These are phyloP conservation scores for Testicularia cyperi DNA, from an alignment of 1,284 basidiomycete species.

Conservation along the genomic window DNA sequence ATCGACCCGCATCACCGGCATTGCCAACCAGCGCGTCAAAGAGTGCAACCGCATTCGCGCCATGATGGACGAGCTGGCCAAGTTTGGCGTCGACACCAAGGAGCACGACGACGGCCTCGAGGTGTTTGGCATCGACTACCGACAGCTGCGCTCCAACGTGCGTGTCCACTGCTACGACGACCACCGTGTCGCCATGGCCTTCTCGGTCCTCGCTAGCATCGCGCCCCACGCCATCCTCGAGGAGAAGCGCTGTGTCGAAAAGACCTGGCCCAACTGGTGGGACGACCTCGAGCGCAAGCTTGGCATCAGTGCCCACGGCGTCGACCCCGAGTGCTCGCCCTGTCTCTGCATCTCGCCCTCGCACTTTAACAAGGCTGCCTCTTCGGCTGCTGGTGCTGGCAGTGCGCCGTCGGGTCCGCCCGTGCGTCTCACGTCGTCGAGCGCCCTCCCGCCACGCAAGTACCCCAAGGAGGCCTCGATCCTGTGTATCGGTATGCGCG, in stretches of 20 bases:
- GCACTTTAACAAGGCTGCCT: constrained; percentile 43
- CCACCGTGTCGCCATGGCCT: constrained; percentile 98
- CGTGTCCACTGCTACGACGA: constrained; percentile 96
- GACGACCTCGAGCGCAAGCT: constrained; percentile 96
- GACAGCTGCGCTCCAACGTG: constrained; percentile 66
- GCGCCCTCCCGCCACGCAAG: constrained; percentile 34
- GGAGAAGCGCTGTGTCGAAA: constrained; percentile 97
- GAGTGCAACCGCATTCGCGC: constrained; percentile 96
- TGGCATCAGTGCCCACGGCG: constrained; percentile 82
- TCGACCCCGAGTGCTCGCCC: constrained; percentile 66
- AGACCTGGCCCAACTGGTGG: constrained; percentile 99
- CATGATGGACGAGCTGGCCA: constrained; percentile 93
- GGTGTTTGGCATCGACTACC: constrained; percentile 74
- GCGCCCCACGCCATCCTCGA: constrained; percentile 77
- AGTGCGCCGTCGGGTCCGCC: constrained; percentile 3
- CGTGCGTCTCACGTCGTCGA: constrained; percentile 14
- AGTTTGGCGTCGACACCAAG: constrained; percentile 89
- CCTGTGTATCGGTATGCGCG: constrained; percentile 92
- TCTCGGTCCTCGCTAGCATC: constrained; percentile 80
- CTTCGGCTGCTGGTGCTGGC: constrained; percentile 40
- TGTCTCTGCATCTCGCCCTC: constrained; percentile 44
- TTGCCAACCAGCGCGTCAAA: constrained; percentile 97
- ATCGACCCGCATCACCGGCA: constrained; percentile 81
- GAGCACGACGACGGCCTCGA: constrained; percentile 93
- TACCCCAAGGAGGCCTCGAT: constrained; percentile 69